Percentiles rank a stretch among this genome's conserved stretches.
These are phyloP conservation scores for Camellia japonica DNA, from an alignment of 148 eudicot species.

Conservation along the genomic window DNA sequence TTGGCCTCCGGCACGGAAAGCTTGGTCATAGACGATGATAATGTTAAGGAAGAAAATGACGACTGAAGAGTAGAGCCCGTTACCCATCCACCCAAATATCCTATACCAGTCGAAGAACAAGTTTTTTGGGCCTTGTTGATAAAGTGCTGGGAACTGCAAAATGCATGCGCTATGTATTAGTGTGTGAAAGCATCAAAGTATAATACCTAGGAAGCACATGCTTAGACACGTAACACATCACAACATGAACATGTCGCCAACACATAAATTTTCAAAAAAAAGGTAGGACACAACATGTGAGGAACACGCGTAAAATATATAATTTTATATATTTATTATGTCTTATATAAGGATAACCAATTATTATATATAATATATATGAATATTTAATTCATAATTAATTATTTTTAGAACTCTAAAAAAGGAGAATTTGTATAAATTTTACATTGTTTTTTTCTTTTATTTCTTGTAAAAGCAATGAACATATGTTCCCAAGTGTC, in stretches of 20 bases:
- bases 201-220: too few relatives aligned
- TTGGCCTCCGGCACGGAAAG: conserved; percentile 60
- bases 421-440: not conserved
- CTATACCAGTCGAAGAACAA: conserved; percentile 72
- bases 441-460: not conserved
- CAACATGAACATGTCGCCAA: too few relatives aligned
- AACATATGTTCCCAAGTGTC: too few relatives aligned
- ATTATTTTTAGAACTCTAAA: not conserved
- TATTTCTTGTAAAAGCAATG: too few relatives aligned
- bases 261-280: not conserved
- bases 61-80: conserved; percentile 68
- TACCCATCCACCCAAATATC: conserved; percentile 75
- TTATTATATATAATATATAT: too few relatives aligned
- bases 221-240: too few relatives aligned
- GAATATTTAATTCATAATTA: too few relatives aligned
- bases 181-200: not conserved
- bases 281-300: not conserved
- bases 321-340: too few relatives aligned
- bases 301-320: too few relatives aligned
- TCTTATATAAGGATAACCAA: too few relatives aligned
- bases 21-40: conserved; percentile 46
- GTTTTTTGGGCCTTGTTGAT: conserved; percentile 78
- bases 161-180: not conserved
- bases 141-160: conserved; percentile 74
- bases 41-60: conserved; percentile 59